phyloP scores from a whole-genome alignment of 108 stramenopile genomes.

The Cyclotella kingstonii region DNA sequence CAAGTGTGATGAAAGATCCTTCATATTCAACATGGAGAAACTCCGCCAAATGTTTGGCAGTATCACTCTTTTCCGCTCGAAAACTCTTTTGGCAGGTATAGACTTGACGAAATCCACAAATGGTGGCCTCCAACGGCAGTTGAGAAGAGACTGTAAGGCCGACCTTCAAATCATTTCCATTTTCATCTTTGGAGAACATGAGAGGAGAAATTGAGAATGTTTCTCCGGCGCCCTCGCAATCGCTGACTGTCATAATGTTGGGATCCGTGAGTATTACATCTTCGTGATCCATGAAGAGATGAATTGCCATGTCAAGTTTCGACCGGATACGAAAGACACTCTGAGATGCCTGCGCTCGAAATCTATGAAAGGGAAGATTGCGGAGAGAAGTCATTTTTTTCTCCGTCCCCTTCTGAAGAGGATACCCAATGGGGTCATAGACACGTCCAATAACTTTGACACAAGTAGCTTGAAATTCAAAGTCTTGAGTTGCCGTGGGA shows the following conservation, averaged over 20 bases:
- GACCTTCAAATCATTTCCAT: constrained; percentile 52
- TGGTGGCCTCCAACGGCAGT: constrained; percentile 91
- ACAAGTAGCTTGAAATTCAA: constrained; percentile 50
- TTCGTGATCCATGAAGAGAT: constrained; percentile 64
- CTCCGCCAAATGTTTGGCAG: constrained; percentile 92
- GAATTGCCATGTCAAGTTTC: constrained; percentile 61
- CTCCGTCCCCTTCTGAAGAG: constrained; percentile 64
- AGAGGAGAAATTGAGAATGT: constrained; percentile 78
- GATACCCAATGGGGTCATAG: constrained; percentile 52
- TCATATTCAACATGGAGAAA: constrained; percentile 97
- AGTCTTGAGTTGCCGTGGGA: constrained; percentile 58
- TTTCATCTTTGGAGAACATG: constrained; percentile 57
- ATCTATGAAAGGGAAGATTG: constrained; percentile 51
- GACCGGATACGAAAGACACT: constrained; percentile 59
- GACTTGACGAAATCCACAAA: constrained; percentile 87
- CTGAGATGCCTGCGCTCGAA: constrained; percentile 57
- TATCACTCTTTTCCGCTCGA: constrained; percentile 94
- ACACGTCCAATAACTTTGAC: constrained; percentile 60
- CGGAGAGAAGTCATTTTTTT: constrained; percentile 61
- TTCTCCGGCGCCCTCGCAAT: constrained; percentile 98
- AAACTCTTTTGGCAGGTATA: constrained; percentile 96
- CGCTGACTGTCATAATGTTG: constrained; percentile 77
- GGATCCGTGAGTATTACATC: constrained; percentile 59
- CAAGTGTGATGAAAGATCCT: constrained; percentile 82
- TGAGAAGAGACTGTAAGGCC: constrained; percentile 92